A percentile compares a stretch with the other conserved stretches of the same genome.
These are phyloP conservation scores for Aurantiochytrium sp. DNA, from an alignment of 108 stramenopile species.

Conservation along the genomic window DNA sequence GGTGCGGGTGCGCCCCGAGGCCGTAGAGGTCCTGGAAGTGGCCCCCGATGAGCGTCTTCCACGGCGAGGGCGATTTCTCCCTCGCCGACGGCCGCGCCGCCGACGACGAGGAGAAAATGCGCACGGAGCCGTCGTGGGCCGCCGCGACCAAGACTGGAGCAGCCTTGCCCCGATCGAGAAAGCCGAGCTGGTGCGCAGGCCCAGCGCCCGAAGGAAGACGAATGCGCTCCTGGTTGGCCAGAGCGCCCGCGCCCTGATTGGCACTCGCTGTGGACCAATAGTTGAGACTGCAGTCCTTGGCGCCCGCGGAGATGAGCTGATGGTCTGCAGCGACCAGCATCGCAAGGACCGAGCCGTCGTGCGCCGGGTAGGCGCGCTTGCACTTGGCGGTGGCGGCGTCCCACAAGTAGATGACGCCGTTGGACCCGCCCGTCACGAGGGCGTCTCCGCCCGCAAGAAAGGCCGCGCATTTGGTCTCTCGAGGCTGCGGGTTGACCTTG, in stretches of 20 bases:
- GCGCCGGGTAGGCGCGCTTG: background rate
- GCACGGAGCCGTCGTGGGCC: background rate
- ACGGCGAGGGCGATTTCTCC: background rate
- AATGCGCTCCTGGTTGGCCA: background rate
- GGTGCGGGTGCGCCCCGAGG: background rate
- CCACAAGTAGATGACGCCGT: conserved; percentile 13
- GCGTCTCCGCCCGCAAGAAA: background rate
- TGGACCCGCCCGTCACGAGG: background rate
- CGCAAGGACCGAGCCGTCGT: background rate
- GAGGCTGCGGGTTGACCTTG: background rate
- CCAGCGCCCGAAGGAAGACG: background rate
- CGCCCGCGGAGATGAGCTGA: background rate
- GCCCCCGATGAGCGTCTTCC: conserved; percentile 4
- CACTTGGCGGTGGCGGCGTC: background rate
- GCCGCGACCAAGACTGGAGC: background rate
- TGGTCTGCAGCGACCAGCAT: background rate
- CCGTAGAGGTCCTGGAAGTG: background rate
- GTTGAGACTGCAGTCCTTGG: background rate
- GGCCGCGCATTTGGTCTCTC: background rate
- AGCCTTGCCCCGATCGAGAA: background rate
- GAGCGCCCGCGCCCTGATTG: background rate
- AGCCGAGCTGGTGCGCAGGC: background rate
- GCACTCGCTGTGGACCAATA: background rate
- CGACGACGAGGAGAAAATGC: background rate
- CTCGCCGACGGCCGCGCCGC: too few relatives aligned